Evolutionary conservation across 2,329 filamentous ascomycete genomes (phyloP).

Genomic region (Colletotrichum tabaci): DNA sequence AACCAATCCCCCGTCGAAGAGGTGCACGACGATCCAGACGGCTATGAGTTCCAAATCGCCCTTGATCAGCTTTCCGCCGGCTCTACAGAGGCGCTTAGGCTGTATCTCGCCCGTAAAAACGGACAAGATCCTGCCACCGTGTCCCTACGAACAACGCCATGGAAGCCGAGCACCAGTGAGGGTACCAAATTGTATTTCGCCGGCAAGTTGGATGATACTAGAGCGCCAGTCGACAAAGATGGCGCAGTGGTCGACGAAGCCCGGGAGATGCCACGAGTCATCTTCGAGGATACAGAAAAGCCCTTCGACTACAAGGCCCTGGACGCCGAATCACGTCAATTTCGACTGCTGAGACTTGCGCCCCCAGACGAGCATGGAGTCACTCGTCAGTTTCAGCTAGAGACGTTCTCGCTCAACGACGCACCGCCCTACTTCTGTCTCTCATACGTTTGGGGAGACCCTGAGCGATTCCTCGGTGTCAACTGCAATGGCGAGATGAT

Average conservation of each 20-base stretch:
- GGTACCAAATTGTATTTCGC: neutral
- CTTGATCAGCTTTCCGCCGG: conserved; percentile 29
- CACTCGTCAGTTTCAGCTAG: conserved; percentile 1
- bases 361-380: neutral
- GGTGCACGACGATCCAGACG: neutral
- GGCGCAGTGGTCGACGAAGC: neutral
- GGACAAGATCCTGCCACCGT: conserved; percentile 9
- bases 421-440: conserved; percentile 24
- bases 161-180: neutral
- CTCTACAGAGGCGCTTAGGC: conserved; percentile 20
- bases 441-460: conserved; percentile 32
- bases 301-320: neutral
- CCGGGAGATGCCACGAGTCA: neutral
- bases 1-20: neutral
- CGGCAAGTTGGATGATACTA: conserved; percentile 14
- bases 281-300: conserved; percentile 1
- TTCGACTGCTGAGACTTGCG: conserved; percentile 15
- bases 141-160: conserved; percentile 2
- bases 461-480: neutral
- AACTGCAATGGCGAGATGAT: conserved; percentile 26
- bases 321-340: neutral
- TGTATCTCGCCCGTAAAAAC: conserved; percentile 9
- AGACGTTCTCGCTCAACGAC: conserved; percentile 23
- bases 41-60: conserved; percentile 27
- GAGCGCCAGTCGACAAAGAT: conserved; percentile 1